Evolutionary conservation across 2,329 filamentous ascomycete species (phyloP).

Genomic region (Mycosphaerella sp.): DNA sequence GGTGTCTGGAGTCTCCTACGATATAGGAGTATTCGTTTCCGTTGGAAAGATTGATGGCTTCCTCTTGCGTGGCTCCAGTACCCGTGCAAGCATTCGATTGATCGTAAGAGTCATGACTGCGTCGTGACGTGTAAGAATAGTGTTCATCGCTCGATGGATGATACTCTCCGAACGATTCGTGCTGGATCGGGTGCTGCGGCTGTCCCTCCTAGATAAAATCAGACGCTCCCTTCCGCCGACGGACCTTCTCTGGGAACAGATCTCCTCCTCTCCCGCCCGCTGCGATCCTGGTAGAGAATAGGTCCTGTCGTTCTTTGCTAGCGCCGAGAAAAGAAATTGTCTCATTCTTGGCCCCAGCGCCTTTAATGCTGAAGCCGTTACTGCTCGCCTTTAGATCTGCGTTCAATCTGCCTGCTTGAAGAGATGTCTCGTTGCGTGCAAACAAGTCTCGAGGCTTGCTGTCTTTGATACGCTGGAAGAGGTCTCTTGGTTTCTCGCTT

Average conservation of each 20-base stretch:
- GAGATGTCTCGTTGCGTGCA: constrained; percentile 18
- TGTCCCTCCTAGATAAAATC: constrained; percentile 14
- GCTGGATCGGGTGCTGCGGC: too few species aligned
- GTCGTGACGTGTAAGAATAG: background rate
- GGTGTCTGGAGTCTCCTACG: too few species aligned
- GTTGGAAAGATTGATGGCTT: too few species aligned
- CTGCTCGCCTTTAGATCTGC: constrained; percentile 7
- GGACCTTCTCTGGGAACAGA: constrained; percentile 18
- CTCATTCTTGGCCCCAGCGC: constrained; percentile 24
- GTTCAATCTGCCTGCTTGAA: constrained; percentile 12
- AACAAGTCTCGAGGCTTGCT: constrained; percentile 20
- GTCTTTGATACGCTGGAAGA: background rate
- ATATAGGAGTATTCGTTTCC: too few species aligned
- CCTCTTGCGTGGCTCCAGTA: background rate
- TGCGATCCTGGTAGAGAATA: constrained; percentile 9
- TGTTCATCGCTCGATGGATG: background rate
- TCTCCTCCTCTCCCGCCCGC: constrained; percentile 10
- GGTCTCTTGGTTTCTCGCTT: too few species aligned
- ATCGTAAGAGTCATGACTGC: background rate
- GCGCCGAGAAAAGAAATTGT: constrained; percentile 32
- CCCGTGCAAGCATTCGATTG: background rate
- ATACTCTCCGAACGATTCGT: too few species aligned
- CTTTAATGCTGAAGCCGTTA: constrained; percentile 34
- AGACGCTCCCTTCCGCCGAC: constrained; percentile 12
- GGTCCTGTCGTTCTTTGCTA: constrained; percentile 17